These are phyloP conservation scores for Cichorium intybus DNA, from an alignment of 140 eudicot genomes.

Conservation along the genomic window DNA sequence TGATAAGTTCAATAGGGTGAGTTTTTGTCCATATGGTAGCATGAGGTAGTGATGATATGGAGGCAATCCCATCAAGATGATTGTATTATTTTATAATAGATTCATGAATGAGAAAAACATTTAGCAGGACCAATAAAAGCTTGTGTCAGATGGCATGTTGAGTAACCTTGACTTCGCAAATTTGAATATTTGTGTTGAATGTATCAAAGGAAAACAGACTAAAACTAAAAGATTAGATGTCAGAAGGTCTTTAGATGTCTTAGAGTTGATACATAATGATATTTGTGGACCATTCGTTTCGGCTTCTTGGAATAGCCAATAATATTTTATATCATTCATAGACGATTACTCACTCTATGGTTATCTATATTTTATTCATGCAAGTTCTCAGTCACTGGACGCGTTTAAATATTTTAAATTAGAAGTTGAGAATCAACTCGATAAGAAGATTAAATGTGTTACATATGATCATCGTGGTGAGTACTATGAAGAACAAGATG, in stretches of 20 bases:
- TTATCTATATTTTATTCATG: neutral
- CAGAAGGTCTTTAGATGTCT: neutral
- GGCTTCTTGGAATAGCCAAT: neutral
- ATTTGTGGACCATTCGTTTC: neutral
- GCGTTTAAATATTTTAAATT: neutral
- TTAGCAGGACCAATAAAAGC: no score
- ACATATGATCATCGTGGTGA: neutral
- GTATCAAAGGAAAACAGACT: slow-evolving; percentile 12
- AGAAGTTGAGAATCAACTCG: neutral
- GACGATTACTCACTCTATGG: neutral
- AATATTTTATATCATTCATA: no score
- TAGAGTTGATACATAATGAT: neutral
- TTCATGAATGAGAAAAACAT: no score
- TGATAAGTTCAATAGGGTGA: no score
- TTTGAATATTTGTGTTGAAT: neutral
- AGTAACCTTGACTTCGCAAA: no score
- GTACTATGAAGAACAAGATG: neutral
- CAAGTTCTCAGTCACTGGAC: neutral
- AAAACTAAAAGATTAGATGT: neutral
- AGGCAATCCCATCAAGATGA: no score
- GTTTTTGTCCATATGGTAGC: no score
- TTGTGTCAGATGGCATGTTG: no score
- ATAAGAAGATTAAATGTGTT: neutral
- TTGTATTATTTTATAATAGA: no score
- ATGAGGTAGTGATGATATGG: no score